phyloP scores from a whole-genome alignment of 2,329 filamentous ascomycete genomes.

The Aspergillus fructus region DNA sequence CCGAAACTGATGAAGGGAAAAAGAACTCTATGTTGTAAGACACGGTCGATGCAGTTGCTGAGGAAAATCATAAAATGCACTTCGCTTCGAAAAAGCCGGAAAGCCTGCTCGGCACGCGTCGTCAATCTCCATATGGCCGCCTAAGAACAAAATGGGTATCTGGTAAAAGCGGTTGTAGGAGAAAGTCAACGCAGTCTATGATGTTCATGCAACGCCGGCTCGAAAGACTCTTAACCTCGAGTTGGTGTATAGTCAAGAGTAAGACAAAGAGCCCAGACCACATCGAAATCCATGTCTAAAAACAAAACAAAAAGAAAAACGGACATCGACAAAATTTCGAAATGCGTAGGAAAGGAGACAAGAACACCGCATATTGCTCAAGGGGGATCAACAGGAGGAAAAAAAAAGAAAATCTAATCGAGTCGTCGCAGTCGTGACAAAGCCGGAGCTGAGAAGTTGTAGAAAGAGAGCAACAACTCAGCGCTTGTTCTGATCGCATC shows the following conservation, averaged over 20 bases:
- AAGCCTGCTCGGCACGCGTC: conserved; percentile 40
- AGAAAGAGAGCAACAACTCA: conserved; percentile 27
- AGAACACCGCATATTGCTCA: conserved; percentile 22
- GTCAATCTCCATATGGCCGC: conserved; percentile 39
- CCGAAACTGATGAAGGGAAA: conserved; percentile 34
- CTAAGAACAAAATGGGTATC: conserved; percentile 49
- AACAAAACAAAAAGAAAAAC: conserved; percentile 30
- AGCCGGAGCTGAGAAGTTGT: conserved; percentile 39
- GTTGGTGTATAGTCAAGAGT: conserved; percentile 25
- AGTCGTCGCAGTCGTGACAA: conserved; percentile 49
- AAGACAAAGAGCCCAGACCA: conserved; percentile 33
- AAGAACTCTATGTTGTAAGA: conserved; percentile 39
- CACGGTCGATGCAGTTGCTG: conserved; percentile 41
- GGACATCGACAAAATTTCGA: conserved; percentile 24
- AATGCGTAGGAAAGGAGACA: conserved; percentile 26
- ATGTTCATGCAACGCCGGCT: conserved; percentile 47
- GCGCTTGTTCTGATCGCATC: conserved; percentile 42
- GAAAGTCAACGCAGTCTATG: conserved; percentile 54
- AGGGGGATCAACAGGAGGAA: conserved; percentile 25
- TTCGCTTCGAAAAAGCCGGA: conserved; percentile 39
- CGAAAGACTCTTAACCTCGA: conserved; percentile 29
- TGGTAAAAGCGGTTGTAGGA: conserved; percentile 45
- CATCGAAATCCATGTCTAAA: conserved; percentile 41
- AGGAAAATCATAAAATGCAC: conserved; percentile 40
- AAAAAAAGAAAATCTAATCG: conserved; percentile 28